Conservation (phyloP, 371 early-diverging fungal genomes). For the Circinella umbellata region DNA sequence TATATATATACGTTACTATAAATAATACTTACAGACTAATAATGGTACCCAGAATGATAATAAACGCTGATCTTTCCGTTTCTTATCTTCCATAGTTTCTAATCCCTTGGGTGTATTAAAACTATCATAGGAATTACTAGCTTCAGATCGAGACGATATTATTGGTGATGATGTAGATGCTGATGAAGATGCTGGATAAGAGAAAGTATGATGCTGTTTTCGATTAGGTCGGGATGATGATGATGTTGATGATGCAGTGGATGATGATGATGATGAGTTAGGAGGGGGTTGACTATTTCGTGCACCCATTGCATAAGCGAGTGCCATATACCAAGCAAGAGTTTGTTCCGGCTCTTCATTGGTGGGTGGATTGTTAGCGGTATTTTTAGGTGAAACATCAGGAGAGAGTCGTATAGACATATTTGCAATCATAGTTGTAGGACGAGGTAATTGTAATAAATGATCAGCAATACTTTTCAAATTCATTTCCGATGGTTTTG, state of each 20-base stretch:
- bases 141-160: slow-evolving; percentile 11
- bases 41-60: slow-evolving; percentile 56
- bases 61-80: slow-evolving; percentile 44
- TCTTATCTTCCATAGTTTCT: slow-evolving; percentile 27
- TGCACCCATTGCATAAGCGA: slow-evolving; percentile 54
- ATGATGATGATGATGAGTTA: neutral
- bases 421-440: slow-evolving; percentile 42
- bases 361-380: neutral
- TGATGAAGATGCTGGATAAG: slow-evolving; percentile 17
- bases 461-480: slow-evolving; percentile 46
- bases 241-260: neutral
- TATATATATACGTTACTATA: neutral
- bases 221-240: slow-evolving; percentile 14
- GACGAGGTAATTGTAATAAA: slow-evolving; percentile 43
- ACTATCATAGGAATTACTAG: slow-evolving; percentile 17
- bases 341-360: slow-evolving; percentile 41
- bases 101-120: slow-evolving; percentile 13
- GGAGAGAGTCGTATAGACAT: slow-evolving; percentile 32
- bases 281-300: slow-evolving; percentile 19
- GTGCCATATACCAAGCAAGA: slow-evolving; percentile 55
- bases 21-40: slow-evolving; percentile 44
- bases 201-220: slow-evolving; percentile 23
- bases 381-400: slow-evolving; percentile 4
- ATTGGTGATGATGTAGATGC: slow-evolving; percentile 14
- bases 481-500: slow-evolving; percentile 39